Evolutionary conservation across 2,329 filamentous ascomycete species (phyloP).

Genomic region (Fusarium duplospermum): DNA sequence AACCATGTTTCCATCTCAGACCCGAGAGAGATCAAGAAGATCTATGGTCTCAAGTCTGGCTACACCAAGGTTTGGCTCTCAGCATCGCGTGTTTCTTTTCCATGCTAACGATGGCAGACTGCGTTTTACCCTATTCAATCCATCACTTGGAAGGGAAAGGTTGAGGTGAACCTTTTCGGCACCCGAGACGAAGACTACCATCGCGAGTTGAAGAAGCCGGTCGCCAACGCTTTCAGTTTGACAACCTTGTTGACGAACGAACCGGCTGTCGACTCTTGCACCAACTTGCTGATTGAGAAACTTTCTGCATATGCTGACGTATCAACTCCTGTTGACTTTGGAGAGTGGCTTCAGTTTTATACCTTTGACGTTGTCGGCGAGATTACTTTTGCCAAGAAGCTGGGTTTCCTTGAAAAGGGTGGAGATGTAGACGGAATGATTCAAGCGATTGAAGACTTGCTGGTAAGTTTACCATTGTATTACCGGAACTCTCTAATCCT

Average conservation of each 20-base stretch:
- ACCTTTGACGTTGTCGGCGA: not conserved
- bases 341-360: not conserved
- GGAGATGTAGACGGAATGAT: not conserved
- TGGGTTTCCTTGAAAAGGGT: not conserved
- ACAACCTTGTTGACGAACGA: not conserved
- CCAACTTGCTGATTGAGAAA: not conserved
- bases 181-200: not conserved
- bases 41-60: slow-evolving; percentile 26
- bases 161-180: not conserved
- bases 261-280: not conserved
- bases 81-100: not conserved
- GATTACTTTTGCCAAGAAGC: not conserved
- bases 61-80: slow-evolving; percentile 16
- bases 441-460: not conserved
- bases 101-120: not conserved
- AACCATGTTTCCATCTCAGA: slow-evolving; percentile 25
- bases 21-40: slow-evolving; percentile 20
- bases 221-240: not conserved
- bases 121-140: not conserved
- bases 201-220: not conserved
- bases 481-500: fast-evolving
- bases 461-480: not conserved
- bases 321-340: not conserved
- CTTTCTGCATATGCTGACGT: not conserved
- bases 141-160: not conserved